Evolutionary conservation across 2,329 filamentous ascomycete species (phyloP).

Genomic region (Cadophora sp.): DNA sequence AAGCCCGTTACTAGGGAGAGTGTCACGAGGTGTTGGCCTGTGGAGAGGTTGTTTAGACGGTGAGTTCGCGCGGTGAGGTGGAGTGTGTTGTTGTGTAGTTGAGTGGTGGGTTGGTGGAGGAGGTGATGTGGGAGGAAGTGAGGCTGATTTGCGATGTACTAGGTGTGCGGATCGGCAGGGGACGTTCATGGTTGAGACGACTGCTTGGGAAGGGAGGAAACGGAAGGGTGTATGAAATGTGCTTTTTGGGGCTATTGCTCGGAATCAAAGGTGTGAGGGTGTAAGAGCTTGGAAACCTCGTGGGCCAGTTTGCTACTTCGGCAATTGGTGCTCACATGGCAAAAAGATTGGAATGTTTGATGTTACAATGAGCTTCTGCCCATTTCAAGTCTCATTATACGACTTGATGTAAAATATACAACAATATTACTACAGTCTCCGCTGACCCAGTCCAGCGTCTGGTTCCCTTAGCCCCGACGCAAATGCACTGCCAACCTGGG

Average conservation of each 20-base stretch:
- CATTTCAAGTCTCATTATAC: background rate
- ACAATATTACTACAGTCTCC: slow-evolving; percentile 7
- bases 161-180: slow-evolving; percentile 66
- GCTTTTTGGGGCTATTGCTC: background rate
- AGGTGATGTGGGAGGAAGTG: slow-evolving; percentile 7
- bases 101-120: background rate
- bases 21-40: slow-evolving; percentile 60
- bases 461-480: background rate
- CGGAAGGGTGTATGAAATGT: background rate
- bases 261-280: background rate
- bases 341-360: background rate
- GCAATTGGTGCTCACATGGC: background rate
- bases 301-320: background rate
- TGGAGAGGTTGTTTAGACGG: slow-evolving; percentile 66
- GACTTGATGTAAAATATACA: background rate
- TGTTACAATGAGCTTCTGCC: background rate
- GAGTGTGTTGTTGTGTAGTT: background rate
- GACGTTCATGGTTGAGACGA: slow-evolving; percentile 67
- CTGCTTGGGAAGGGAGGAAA: slow-evolving; percentile 59
- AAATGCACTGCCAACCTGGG: background rate
- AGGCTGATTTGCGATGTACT: slow-evolving; percentile 26
- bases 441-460: background rate
- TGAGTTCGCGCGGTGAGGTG: slow-evolving; percentile 46
- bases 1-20: slow-evolving; percentile 54
- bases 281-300: background rate